Base-by-base conservation (phyloP, 2,329 filamentous ascomycete genomes). In the Calonectria ilicicola region DNA sequence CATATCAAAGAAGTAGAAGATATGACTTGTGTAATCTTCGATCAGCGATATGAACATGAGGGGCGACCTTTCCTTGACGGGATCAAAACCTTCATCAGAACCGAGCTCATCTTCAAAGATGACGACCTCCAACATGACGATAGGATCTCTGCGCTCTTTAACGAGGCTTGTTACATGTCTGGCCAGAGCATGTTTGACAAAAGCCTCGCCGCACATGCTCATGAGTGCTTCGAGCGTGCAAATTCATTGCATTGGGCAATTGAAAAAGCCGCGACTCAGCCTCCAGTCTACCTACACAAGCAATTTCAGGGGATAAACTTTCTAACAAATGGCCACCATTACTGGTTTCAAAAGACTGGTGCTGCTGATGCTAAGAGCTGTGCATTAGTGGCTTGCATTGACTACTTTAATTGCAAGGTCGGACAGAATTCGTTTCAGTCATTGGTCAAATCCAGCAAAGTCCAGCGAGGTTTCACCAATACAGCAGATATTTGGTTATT, bases 161-260 rank as follows among this genome's bases (percentile, higher is more conserved):
- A n/a, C 12, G 29, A 63, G 21, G 68, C 68, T 14, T 70, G 68
- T n/a, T 70, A 70, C 53, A 70, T 70, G 68, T 62, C 68, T 26
- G 68, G 68, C 1, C 68, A 70, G 26, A 63, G 69, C 19, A 62
- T 67, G 46, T 21, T 66, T 44, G 69, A 70, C 44, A 21, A 66
- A 3, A 40, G 27, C 2, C n/a, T 70, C 17, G 56, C 19, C 17
- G 27, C 63, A 2, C 65, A 70, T 40, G 63, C 69, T 10, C 53
- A 70, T 19, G 53, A 63, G 12, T 70, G 69, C 35, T 70, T 70
- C n/a, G 69, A 70, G 35, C 69, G 69, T 8, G 69, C 63, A 23
- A 70, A 67, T n/a, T 63, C 69, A n/a, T 23, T 70, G 26, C 69
- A 63, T 51, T 70, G 69, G 69, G 69, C 44, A 27, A 42, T 66